Percentiles rank a stretch among this genome's conserved stretches.
Conservation (phyloP, 2,329 filamentous ascomycete species). For the Pseudogymnoascus sp. region DNA sequence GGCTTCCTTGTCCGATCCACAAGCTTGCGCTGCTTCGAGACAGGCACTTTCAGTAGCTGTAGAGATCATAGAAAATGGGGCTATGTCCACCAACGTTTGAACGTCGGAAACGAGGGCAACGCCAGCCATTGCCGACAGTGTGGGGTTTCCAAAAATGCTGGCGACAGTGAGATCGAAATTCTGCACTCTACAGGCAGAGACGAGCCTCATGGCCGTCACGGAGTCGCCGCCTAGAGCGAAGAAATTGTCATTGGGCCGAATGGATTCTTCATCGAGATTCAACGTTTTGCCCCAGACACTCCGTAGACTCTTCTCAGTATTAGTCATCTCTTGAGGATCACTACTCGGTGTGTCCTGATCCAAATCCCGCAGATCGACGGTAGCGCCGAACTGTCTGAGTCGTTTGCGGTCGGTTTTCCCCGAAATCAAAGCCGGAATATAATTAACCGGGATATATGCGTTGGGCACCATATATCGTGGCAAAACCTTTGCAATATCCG, state of each 20-base stretch:
- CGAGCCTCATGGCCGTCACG: constrained; percentile 36
- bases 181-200: constrained; percentile 29
- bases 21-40: constrained; percentile 20
- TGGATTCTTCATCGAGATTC: constrained; percentile 17
- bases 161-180: constrained; percentile 33
- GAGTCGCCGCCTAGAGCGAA: constrained; percentile 39
- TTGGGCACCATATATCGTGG: constrained; percentile 30
- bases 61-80: constrained; percentile 22
- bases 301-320: constrained; percentile 9
- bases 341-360: constrained; percentile 10
- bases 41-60: constrained; percentile 15
- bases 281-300: constrained; percentile 8
- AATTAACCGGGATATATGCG: constrained; percentile 25
- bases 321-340: background rate
- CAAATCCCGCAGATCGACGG: constrained; percentile 16
- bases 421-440: constrained; percentile 26
- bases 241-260: constrained; percentile 33
- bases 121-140: constrained; percentile 37
- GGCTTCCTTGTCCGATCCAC: constrained; percentile 14
- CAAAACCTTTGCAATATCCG: constrained; percentile 25
- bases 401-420: constrained; percentile 32
- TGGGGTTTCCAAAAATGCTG: constrained; percentile 35
- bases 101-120: constrained; percentile 25
- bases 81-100: constrained; percentile 19
- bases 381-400: constrained; percentile 20